Evolutionary conservation across 805 yeast genomes (phyloP).

Genomic region (Spathaspora boniae): DNA sequence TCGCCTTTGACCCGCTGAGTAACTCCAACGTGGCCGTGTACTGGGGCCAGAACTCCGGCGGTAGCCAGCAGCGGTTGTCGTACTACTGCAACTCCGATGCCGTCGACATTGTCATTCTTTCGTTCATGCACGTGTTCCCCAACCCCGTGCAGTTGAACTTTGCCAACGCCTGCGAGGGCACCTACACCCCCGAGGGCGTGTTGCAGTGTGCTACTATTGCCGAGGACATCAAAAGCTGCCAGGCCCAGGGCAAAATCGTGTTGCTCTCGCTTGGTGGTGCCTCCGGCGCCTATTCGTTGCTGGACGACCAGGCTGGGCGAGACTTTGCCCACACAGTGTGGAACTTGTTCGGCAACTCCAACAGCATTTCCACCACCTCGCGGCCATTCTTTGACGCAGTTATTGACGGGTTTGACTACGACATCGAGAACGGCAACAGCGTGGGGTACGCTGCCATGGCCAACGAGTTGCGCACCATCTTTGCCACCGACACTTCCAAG

Average conservation of each 20-base stretch:
- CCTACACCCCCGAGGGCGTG: constrained; percentile 41
- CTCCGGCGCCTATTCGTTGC: constrained; percentile 38
- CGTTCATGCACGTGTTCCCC: constrained; percentile 69
- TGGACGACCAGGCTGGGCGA: constrained; percentile 48
- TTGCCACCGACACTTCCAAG: constrained; percentile 24
- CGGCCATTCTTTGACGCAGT: constrained; percentile 70
- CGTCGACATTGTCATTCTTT: constrained; percentile 67
- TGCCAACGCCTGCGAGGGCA: constrained; percentile 46
- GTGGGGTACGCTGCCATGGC: constrained; percentile 64
- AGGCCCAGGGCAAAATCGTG: constrained; percentile 71
- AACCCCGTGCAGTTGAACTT: constrained; percentile 29
- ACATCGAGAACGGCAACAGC: constrained; percentile 57
- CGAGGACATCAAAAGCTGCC: constrained; percentile 71
- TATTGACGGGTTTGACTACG: constrained; percentile 82
- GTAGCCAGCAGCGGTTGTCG: constrained; percentile 33
- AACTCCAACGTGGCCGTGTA: constrained; percentile 25
- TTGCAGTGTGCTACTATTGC: constrained; percentile 41
- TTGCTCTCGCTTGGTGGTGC: constrained; percentile 67
- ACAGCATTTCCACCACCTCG: constrained; percentile 15
- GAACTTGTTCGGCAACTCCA: constrained; percentile 38
- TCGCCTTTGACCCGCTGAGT: constrained; percentile 9
- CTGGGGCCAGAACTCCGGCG: constrained; percentile 29
- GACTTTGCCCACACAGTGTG: constrained; percentile 44
- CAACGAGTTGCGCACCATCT: constrained; percentile 24
- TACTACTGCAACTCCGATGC: constrained; percentile 63